Evolutionary conservation across 345 rosid species (phyloP).

Genomic region (Jatropha curcas): DNA sequence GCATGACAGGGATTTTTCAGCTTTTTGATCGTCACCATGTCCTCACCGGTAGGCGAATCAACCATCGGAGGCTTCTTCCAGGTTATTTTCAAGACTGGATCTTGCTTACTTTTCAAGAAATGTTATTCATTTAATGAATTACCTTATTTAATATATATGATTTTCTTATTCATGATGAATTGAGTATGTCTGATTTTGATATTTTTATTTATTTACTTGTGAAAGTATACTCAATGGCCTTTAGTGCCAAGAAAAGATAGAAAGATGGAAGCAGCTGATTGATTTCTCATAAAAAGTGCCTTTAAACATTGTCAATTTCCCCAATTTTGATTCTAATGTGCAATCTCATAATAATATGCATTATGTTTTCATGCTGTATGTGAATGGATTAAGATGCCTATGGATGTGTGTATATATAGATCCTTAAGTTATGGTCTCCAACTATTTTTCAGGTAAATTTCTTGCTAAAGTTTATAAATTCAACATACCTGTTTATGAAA

Average conservation of each 20-base stretch:
- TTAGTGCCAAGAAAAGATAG: not conserved
- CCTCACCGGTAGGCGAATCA: slow-evolving; percentile 49
- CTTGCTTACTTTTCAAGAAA: not conserved
- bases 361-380: not conserved
- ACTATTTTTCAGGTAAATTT: not conserved
- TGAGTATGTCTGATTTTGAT: not conserved
- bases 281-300: not conserved
- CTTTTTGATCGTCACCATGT: slow-evolving; percentile 75
- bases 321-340: not conserved
- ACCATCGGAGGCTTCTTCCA: slow-evolving; percentile 63
- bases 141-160: not conserved
- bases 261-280: not conserved
- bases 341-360: not conserved
- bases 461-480: slow-evolving; percentile 1
- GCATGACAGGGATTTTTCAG: slow-evolving; percentile 93
- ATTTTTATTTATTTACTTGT: not conserved
- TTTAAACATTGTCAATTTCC: not conserved
- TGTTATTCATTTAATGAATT: slow-evolving; percentile 6
- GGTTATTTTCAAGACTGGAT: slow-evolving; percentile 37
- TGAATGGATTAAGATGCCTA: not conserved
- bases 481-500: not conserved
- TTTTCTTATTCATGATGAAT: not conserved
- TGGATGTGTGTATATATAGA: not conserved
- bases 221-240: not conserved
- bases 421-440: slow-evolving; percentile 2